Base-by-base conservation (phyloP, 1,284 basidiomycete species). In the Ganoderma leucocontextum region DNA sequence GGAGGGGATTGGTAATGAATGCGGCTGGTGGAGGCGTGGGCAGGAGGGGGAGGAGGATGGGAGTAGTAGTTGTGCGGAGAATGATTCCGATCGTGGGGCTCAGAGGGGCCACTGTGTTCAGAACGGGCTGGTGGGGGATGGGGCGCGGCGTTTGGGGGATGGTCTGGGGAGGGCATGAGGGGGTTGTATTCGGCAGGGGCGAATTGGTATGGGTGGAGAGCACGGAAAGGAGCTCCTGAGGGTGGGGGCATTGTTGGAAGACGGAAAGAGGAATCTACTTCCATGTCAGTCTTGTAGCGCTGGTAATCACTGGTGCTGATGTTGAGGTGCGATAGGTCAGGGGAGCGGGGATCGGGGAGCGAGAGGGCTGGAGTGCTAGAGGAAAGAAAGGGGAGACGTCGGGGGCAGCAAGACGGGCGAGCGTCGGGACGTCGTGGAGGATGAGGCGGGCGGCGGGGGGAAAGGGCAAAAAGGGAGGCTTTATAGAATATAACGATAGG, bases 21-120 rank as follows among this genome's bases (percentile, higher is more conserved):
- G 55, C 73, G 73, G 39, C 65, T 72, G 52, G 71, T 64, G 60
- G 71, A 72, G 41, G 73, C 68, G 60, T 68, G 68, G 25, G 58
- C 60, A 52, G 65, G 60, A 41, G 70, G 33, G 29, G 72, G 70
- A 29, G 73, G 67, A 2, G 83, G 76, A 70, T 79, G 83, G 1
- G 80, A 72, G 80, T 78, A 73, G 80, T 80, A 65, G 78, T 75
- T 66, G 72, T 76, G 61, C 73, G 77, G 60, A 42, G 71, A 57
- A 53, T 66, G 69, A 49, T 68, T 52, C 38, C 74, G 75, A 70
- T 77, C 71, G 66, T 65, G 71, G 65, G 29, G 71, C 71, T 67
- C 74, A 35, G 68, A 52, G 55, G 65, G 58, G 59, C 33, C 33
- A 35, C 38, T 19, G 61, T 67, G 65, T 39, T 69, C 68, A 17